phyloP scores from a whole-genome alignment of 768 basidiomycete species.

The Amanita pallidorosea region DNA sequence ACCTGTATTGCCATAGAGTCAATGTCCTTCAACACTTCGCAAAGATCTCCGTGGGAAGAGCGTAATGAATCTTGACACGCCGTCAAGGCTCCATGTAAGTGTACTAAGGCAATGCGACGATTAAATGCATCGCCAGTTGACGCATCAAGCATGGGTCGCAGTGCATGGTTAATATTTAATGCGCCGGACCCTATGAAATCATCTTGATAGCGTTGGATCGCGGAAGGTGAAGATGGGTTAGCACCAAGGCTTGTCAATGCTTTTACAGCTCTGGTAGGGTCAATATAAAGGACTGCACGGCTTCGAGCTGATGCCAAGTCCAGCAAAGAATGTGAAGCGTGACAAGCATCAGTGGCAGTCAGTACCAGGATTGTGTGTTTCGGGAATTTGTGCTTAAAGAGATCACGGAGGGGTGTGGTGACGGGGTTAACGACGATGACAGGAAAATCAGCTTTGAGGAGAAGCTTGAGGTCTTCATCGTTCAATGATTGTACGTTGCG shows the following conservation, averaged over 20 bases:
- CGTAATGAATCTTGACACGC: constrained; percentile 23
- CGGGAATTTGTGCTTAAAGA: constrained; percentile 15
- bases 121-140: constrained; percentile 15
- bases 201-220: constrained; percentile 57
- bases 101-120: constrained; percentile 25
- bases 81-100: constrained; percentile 27
- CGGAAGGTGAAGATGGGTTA: constrained; percentile 31
- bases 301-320: constrained; percentile 10
- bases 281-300: constrained; percentile 32
- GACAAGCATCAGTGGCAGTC: constrained; percentile 8
- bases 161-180: constrained; percentile 30
- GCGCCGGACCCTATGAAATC: constrained; percentile 50
- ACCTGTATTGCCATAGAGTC: constrained; percentile 25
- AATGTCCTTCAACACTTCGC: constrained; percentile 22
- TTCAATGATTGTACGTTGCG: background rate
- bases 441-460: constrained; percentile 48
- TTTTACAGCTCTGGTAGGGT: constrained; percentile 46
- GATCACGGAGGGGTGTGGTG: constrained; percentile 29
- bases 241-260: constrained; percentile 40
- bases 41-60: constrained; percentile 20
- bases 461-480: constrained; percentile 12
- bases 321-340: background rate
- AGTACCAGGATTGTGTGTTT: constrained; percentile 1
- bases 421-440: constrained; percentile 55
- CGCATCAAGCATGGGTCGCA: constrained; percentile 18